Base-by-base conservation (phyloP, 495 filamentous ascomycete species). In the Hypoxylon cercidicola region DNA sequence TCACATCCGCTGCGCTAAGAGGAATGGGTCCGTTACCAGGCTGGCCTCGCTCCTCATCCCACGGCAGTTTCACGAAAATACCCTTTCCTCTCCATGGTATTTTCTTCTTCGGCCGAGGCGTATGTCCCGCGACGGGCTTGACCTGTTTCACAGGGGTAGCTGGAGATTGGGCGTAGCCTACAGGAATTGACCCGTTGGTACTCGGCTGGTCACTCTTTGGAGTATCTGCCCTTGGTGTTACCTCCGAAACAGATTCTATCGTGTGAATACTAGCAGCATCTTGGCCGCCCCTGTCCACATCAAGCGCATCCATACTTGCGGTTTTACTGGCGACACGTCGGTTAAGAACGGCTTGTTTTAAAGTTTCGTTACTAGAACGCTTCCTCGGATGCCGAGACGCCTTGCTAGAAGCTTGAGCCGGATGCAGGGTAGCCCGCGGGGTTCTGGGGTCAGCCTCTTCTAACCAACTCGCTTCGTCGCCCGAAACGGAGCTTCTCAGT, bases 31-130 rank as follows among this genome's bases (percentile, higher is more conserved):
- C 77, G 69, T 84, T 75, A 76, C 88, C 80, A 71, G 84, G 53
- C 77, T 86, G 74, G 71, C 85, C 85, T 72, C 88, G 78, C 60
- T 87, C 81, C 68, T 91, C 89, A 66, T 91, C 85, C 52, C 81
- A 75, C 37, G 92, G 92, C 28, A 95, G 76, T 19, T 84, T 80
- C 28, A 96, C 87, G 35, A 91, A 68, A 35, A 92, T 89, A 55
- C 83, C 87, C 72, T 92, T 94, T 41, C 88, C 87, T 57, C 84
- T 88, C 89, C 90, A 94, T 15, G 82, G 83, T 7, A 85, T 68
- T 59, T 82, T 85, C 60, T 82, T 85, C 70, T 80, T 85, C 5
- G 83, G 46, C 4, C 79, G 76, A 5, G 82, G 82, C 11, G 82
- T 77, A 6, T 60, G 63, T 15, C 67, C 68, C 6, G 66, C 39